Base-by-base conservation (phyloP, 2,329 filamentous ascomycete species). In the Fusarium agapanthi region DNA sequence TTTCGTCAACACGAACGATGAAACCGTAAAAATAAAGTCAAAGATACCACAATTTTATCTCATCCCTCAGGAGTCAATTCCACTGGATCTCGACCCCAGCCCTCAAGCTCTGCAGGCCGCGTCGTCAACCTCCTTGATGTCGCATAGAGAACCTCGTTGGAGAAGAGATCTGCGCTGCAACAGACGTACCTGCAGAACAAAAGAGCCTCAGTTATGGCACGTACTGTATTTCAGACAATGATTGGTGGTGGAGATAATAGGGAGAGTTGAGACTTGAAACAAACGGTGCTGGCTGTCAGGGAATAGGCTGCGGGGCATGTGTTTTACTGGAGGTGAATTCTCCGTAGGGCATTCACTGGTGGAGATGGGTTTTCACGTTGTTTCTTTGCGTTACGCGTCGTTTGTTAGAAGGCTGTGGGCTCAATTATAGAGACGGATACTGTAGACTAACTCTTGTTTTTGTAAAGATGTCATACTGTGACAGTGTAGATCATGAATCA, bases 371-470 rank as follows among this genome's bases (percentile, higher is more conserved):
- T 48, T 47, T 32, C 37, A 58, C 26, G 13, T 53, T 40, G 56
- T 62, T 53, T 50, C 50, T 22, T 20, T 34, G 61, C 30, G 48
- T 68, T 69, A 69, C 66, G 66, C 66, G 66, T 69, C 66, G 66
- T 57, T 26, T 62, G 64, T 68, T 55, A 40, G 37, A 54, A 63
- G 67, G 45, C 32, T 53, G 58, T 69, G 66, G 66, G 34, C 26
- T 65, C 45, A 26, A 35, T 50, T 69, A 59, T 69, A 64, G 65
- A 37, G 58, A 65, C 59, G 15, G n/a, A 37, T 1, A 34, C 32
- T 34, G 32, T n/a, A n/a, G n/a, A n/a, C n/a, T n/a, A 20, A n/a
- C 41, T 48, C 30, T 50, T 57, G 38, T 57, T 48, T 48, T 47
- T 50, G 54, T 4, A 9, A 34, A 57, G 6, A 57, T 57, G 54